Percentiles rank a stretch among this genome's conserved stretches.
phyloP scores from a whole-genome alignment of 768 basidiomycete species.

The Lactarius akahatsu region DNA sequence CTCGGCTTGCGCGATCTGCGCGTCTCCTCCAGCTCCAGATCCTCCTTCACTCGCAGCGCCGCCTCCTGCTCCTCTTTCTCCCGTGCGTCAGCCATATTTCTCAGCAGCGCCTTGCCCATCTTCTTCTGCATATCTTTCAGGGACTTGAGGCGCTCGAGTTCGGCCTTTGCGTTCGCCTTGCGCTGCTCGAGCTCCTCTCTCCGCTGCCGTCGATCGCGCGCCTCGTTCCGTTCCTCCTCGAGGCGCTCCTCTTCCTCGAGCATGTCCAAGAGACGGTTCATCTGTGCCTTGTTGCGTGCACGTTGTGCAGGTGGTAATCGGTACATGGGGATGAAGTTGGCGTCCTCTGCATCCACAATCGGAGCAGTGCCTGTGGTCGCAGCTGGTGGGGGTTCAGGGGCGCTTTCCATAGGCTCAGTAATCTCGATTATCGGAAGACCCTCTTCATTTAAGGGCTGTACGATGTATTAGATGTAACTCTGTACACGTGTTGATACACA shows the following conservation, averaged over 20 bases:
- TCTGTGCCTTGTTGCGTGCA: slow-evolving; percentile 55
- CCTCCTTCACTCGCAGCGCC: slow-evolving; percentile 35
- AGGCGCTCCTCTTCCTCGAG: slow-evolving; percentile 69
- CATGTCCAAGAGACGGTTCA: slow-evolving; percentile 61
- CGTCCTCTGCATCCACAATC: slow-evolving; percentile 39
- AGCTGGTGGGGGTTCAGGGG: slow-evolving; percentile 31
- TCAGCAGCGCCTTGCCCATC: slow-evolving; percentile 70
- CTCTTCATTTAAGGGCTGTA: slow-evolving; percentile 70
- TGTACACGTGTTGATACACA: slow-evolving; percentile 33
- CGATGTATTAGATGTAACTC: slow-evolving; percentile 22
- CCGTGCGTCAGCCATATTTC: slow-evolving; percentile 43
- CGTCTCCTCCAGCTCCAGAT: slow-evolving; percentile 34
- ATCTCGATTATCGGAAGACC: slow-evolving; percentile 80
- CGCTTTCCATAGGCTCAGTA: slow-evolving; percentile 48
- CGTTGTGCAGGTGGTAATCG: slow-evolving; percentile 47
- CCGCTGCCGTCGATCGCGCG: slow-evolving; percentile 42
- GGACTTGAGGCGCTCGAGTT: slow-evolving; percentile 41
- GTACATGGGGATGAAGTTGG: slow-evolving; percentile 48
- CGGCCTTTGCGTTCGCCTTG: slow-evolving; percentile 46
- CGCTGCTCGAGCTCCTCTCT: slow-evolving; percentile 52
- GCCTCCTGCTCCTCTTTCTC: slow-evolving; percentile 41
- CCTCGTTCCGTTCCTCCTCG: slow-evolving; percentile 44
- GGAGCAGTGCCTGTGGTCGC: neutral
- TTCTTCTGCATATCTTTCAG: slow-evolving; percentile 63
- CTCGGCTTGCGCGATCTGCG: slow-evolving; percentile 40